Evolutionary conservation across 1,284 basidiomycete species (phyloP), one percentile per base, ranked within the genome.

Genomic region (Sphagnurus paluster): DNA sequence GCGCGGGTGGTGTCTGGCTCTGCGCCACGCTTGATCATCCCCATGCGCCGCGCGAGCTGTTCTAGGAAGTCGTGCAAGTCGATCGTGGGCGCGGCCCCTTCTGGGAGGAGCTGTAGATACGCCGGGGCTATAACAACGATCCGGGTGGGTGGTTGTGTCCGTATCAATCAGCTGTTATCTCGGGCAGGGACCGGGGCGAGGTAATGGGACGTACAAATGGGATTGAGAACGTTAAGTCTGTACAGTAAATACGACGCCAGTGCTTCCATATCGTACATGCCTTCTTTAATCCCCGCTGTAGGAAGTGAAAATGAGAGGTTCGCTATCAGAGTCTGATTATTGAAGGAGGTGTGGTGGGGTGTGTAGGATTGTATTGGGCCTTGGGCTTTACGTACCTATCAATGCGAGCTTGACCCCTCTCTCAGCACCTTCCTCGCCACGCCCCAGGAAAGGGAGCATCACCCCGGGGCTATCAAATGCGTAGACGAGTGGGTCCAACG

Each of bases 401-500:
- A 98, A 71, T 32, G 93, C 94, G 20, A 98, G 80, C 69, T 97
- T 98, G 45, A 98, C 76, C 4, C 92, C 96, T 52, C 90, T 77
- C 66, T 99, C 96, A 36, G 92, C 87, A 19, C 93, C 96, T 49
- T 75, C 72, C 38, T 80, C 75, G 1, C 93, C 93, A 45, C 76
- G 80, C 1, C 96, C 96, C n/a, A 98, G 78, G 68, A 90, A 98
- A 3, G 95, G 93, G 25, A 98, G 75, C 95, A 99, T 98, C 30
- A 98, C 90, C 1, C 96, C 97, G 0, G 96, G 97, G 4, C 93
- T 89, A 71, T 99, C 96, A 62, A 89, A 95, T 3, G 96, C 90
- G 68, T 99, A 98, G 13, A 98, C 87, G 4, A 85, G 75, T 3
- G 87, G 95, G 53, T 86, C 77, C 44, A 84, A 67, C 25, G 84